Evolutionary conservation across 148 eudicot species (phyloP), one percentile per base, ranked within the genome.

Genomic region (Chenopodium quinoa): DNA sequence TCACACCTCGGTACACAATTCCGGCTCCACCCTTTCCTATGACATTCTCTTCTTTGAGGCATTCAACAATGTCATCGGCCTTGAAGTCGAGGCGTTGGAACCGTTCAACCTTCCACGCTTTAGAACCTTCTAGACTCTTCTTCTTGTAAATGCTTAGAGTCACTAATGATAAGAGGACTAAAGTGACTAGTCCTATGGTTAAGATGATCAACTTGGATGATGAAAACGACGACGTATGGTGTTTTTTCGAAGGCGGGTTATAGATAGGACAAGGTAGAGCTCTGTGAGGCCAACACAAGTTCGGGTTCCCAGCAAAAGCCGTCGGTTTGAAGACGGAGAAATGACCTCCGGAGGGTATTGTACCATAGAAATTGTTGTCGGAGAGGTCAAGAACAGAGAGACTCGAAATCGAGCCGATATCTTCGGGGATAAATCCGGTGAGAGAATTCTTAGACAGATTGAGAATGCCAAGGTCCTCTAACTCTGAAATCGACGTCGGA

Each of bases 1-100:
- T 91, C 46, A 90, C 83, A 19, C 98, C 99, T 1, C 97, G 85
- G 92, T 93, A 97, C 60, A 97, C 99, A 0, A 91, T 67, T 75
- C 99, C 99, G 0, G 97, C 98, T 32, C 98, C 98, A 2, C 99
- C 99, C 86, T 90, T 94, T 9, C 98, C 99, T 0, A 97, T 92
- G 4, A 97, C 80, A 77, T 92, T 94, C 85, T 94, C 99, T 7
- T 97, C 99, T 44, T 88, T 87, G 14, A 97, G 32, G 84, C 92
- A 89, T 7, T 91, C 93, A 0, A 91, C 12, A 17, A 94, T 93
- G 11, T 97, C 99, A 27, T 90, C 92, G 0, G 85, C 94, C 73
- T 82, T 91, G 86, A 94, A 90, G 37, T 92, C 91, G 0, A 97
- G 88, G 34, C 89, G 82, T 62, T 90, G 98, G 89, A 97, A 94